Evolutionary conservation across 2,329 filamentous ascomycete genomes (phyloP).

Genomic region (Trichoderma asperellum): DNA sequence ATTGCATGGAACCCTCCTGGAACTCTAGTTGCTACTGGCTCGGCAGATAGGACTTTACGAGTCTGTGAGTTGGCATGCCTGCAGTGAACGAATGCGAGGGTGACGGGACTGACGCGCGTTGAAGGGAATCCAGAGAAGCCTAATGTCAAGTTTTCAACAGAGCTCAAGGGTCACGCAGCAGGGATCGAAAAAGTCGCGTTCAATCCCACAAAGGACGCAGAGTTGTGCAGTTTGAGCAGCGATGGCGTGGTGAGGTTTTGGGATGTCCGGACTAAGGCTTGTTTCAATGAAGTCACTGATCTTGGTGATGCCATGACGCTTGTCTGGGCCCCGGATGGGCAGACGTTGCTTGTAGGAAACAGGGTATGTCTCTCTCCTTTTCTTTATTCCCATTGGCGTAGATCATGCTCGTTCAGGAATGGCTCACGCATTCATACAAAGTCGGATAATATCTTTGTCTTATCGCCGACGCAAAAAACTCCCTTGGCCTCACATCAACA

Average conservation of each 20-base stretch:
- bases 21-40: constrained; percentile 80
- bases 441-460: constrained; percentile 64
- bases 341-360: constrained; percentile 71
- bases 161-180: constrained; percentile 69
- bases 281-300: constrained; percentile 69
- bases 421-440: constrained; percentile 37
- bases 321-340: constrained; percentile 74
- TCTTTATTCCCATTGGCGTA: not conserved
- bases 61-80: constrained; percentile 60
- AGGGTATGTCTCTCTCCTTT: constrained; percentile 55
- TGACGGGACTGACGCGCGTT: not conserved
- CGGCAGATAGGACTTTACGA: constrained; percentile 69
- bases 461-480: constrained; percentile 62
- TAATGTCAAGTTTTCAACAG: constrained; percentile 73
- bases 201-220: constrained; percentile 75
- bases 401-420: not conserved
- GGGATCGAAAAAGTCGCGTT: constrained; percentile 77
- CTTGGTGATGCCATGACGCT: constrained; percentile 71
- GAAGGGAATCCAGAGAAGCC: constrained; percentile 76
- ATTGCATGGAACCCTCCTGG: constrained; percentile 90
- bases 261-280: constrained; percentile 75
- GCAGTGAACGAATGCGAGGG: not conserved
- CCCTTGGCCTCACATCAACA: constrained; percentile 64
- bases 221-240: constrained; percentile 73
- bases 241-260: constrained; percentile 79